These are phyloP conservation scores for Serendipita sp. DNA, from an alignment of 768 basidiomycete genomes.

Conservation along the genomic window DNA sequence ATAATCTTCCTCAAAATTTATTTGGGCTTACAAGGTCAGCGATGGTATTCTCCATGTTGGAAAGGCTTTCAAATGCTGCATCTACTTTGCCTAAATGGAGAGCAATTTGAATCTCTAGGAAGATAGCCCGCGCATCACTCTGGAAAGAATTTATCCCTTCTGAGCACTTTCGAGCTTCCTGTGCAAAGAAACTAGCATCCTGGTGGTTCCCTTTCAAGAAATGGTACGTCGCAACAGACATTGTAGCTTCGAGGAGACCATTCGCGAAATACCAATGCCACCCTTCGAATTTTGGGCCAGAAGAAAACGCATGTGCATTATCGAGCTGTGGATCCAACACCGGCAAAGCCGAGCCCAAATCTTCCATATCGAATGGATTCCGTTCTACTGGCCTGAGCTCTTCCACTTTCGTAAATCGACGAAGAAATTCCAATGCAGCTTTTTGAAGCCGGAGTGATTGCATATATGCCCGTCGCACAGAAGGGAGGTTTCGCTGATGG, in stretches of 20 bases:
- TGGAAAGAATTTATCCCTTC: conserved; percentile 22
- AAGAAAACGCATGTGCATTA: conserved; percentile 17
- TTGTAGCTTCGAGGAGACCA: conserved; percentile 46
- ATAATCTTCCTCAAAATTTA: too few species aligned
- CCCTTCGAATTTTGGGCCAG: conserved; percentile 29
- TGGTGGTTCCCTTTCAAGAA: conserved; percentile 60
- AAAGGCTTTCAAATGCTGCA: too few species aligned
- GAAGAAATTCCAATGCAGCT: conserved; percentile 51
- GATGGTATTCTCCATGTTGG: too few species aligned
- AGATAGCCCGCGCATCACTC: conserved; percentile 69
- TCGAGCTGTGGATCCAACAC: conserved; percentile 14
- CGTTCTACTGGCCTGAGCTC: conserved; percentile 19
- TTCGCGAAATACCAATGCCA: conserved; percentile 40
- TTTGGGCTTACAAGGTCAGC: too few species aligned
- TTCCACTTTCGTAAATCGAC: conserved; percentile 30
- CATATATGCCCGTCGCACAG: conserved; percentile 39
- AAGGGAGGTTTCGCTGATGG: conserved; percentile 41
- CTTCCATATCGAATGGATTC: conserved; percentile 44
- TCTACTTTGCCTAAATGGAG: neutral
- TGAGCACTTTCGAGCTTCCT: conserved; percentile 21
- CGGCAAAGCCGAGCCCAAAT: conserved; percentile 27
- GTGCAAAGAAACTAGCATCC: conserved; percentile 71
- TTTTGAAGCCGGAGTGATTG: conserved; percentile 69
- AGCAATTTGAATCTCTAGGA: conserved; percentile 39
- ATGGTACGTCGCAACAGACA: conserved; percentile 50